Evolutionary conservation across 73 alveolate genomes (phyloP).

Genomic region (Stentor roeselii): DNA sequence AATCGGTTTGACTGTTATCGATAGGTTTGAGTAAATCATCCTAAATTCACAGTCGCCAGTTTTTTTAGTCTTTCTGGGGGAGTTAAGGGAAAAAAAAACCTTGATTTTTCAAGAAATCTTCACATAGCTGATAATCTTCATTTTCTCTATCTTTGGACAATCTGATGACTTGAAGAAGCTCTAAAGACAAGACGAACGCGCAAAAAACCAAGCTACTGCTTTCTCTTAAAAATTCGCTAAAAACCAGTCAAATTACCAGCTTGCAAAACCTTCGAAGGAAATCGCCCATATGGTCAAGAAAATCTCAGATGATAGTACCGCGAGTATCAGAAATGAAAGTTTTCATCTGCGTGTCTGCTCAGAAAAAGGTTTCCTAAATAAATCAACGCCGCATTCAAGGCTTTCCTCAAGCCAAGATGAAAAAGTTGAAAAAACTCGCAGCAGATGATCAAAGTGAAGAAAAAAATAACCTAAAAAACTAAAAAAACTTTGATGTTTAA

Average conservation of each 20-base stretch:
- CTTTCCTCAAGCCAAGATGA: constrained; percentile 1
- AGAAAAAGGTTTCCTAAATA: neutral
- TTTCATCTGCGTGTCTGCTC: neutral
- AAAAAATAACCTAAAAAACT: neutral
- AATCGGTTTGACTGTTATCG: neutral
- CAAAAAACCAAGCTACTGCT: neutral
- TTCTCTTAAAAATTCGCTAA: neutral
- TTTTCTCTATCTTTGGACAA: neutral
- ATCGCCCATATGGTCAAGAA: neutral
- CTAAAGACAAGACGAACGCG: neutral
- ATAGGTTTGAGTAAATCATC: neutral
- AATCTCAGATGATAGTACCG: constrained; percentile 9
- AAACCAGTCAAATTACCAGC: neutral
- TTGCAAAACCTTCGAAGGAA: neutral
- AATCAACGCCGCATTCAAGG: neutral
- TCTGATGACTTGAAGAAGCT: constrained; percentile 4
- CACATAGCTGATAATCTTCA: neutral
- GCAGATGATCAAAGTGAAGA: neutral
- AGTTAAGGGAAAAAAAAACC: neutral
- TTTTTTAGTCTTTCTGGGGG: neutral
- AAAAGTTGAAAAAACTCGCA: neutral
- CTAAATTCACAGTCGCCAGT: neutral
- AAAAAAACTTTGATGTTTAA: neutral
- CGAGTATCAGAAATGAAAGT: constrained; percentile 9
- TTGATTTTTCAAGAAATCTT: neutral